Evolutionary conservation across 106 monocot genomes (phyloP).

Genomic region (Platanthera guangdongensis): DNA sequence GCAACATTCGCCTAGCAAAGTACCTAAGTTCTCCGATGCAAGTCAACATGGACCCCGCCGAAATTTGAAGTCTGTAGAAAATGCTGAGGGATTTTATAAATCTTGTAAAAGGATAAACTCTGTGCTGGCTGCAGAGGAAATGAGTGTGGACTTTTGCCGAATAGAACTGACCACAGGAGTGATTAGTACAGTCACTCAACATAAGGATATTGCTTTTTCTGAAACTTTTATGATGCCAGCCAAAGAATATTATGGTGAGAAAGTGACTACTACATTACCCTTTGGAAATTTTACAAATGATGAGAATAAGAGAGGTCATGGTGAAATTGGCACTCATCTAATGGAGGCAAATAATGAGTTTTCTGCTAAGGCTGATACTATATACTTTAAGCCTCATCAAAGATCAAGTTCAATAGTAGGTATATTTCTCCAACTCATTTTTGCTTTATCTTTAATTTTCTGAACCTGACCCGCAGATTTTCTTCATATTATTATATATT

Average conservation of each 20-base stretch:
- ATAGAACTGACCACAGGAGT: background rate
- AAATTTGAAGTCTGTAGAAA: background rate
- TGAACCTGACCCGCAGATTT: no score
- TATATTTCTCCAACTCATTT: background rate
- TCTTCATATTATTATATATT: no score
- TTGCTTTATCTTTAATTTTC: background rate
- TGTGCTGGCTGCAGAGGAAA: background rate
- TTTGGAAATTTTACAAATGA: background rate
- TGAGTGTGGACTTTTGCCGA: background rate
- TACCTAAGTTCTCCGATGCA: background rate
- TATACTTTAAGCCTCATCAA: background rate
- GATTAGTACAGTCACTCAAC: background rate
- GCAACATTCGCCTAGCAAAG: background rate
- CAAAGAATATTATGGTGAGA: background rate
- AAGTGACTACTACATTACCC: background rate
- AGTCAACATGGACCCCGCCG: background rate
- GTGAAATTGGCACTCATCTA: background rate
- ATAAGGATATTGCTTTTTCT: background rate
- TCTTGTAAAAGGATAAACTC: background rate
- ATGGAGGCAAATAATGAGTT: no score
- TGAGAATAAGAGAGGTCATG: background rate
- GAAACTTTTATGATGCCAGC: background rate
- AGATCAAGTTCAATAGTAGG: background rate
- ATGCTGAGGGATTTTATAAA: background rate
- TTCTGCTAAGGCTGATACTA: background rate